Evolutionary conservation across 805 yeast species (phyloP), one percentile per base, ranked within the genome.

Genomic region (Zygotorulaspora sp.): DNA sequence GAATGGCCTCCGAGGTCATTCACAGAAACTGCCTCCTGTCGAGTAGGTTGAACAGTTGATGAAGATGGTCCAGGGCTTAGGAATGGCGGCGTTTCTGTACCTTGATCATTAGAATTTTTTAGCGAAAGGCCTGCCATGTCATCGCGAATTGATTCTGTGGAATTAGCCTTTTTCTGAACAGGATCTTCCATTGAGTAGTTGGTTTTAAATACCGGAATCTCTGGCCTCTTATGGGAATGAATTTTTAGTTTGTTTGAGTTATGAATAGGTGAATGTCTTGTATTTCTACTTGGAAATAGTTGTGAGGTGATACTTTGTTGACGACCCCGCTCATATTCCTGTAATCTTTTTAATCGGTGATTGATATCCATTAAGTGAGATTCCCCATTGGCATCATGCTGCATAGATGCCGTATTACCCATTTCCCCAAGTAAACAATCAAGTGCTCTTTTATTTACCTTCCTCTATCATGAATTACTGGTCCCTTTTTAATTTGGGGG

Each of bases 21-120:
- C 9, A 33, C 44, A 6, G 48, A 42, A n/a, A 40, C 30, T 5
- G 45, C 52, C n/a, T 45, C 52, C 29, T 48, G 48, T 20, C 40
- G 45, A 10, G 54, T 45, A 7, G 48, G 50, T 20, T 46, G 44
- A 11, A 51, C 57, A 13, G 55, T 52, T 5, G 57, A 49, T 10
- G 43, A 32, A 2, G 54, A 38, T 15, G 52, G 56, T 1, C 55
- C 55, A 6, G 53, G 53, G 20, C 47, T 48, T 21, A 42, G 27
- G 19, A 47, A 39, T 5, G 45, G 31, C 4, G 49, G 44, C 8
- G 35, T 34, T n/a, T 28, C 37, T 3, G 34, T 34, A 19, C 32
- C 31, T 10, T 3, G 20, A 9, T 36, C 44, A 12, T 36, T 22
- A 3, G 46, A 35, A 18, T 30, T 30, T 23, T 41, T 47, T 19